A percentile compares a stretch with the other conserved stretches of the same genome.
Evolutionary conservation across 257 asterid species (phyloP).

Genomic region (Capsicum rhomboideum): DNA sequence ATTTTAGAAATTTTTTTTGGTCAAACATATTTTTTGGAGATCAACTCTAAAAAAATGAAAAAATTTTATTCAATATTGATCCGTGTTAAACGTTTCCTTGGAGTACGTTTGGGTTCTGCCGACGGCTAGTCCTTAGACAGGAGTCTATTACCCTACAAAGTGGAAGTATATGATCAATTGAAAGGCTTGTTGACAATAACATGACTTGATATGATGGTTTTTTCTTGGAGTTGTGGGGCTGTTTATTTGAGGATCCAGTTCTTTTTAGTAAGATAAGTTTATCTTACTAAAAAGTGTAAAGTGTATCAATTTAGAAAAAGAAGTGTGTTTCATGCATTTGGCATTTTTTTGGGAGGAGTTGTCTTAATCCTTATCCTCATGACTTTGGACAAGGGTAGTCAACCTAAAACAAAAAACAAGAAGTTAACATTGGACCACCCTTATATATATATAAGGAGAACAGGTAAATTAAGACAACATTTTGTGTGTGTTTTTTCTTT

Average conservation of each 20-base stretch:
- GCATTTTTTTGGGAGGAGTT: neutral
- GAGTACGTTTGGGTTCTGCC: neutral
- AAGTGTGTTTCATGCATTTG: neutral
- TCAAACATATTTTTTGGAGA: no score
- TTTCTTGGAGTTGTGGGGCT: neutral
- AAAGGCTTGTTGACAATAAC: neutral
- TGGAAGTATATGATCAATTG: neutral
- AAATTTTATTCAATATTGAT: no score
- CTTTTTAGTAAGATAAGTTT: neutral
- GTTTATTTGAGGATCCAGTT: neutral
- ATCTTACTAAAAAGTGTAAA: neutral
- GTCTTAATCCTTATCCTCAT: neutral
- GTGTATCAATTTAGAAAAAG: neutral
- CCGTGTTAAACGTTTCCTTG: neutral
- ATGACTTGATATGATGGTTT: neutral
- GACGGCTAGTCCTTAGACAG: neutral
- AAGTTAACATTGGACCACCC: neutral
- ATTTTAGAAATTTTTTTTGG: no score
- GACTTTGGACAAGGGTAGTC: neutral
- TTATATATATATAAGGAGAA: neutral
- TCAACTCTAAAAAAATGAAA: no score
- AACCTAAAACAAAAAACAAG: neutral
- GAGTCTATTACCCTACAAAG: neutral
- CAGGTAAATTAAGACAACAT: neutral
- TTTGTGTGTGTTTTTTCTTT: neutral